phyloP scores from a whole-genome alignment of 768 basidiomycete species.

The Candolleomyces efflorescens region DNA sequence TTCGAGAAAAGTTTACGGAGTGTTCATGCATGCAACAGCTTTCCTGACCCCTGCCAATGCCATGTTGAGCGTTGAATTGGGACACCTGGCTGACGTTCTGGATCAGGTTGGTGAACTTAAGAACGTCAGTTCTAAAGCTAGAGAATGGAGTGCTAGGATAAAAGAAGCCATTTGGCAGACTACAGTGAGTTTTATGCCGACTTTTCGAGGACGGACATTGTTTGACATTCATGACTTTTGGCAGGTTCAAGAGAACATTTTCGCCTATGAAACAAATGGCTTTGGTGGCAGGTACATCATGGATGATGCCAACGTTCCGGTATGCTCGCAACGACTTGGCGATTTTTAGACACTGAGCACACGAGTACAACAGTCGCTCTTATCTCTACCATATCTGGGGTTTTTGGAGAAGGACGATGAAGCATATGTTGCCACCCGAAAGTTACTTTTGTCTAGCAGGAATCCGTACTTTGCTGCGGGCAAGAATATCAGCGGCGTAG shows the following conservation, averaged over 20 bases:
- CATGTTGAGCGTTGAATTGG: slow-evolving; percentile 74
- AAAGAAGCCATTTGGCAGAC: slow-evolving; percentile 57
- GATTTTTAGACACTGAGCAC: background rate
- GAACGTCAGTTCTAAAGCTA: slow-evolving; percentile 52
- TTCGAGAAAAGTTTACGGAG: background rate
- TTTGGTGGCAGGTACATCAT: slow-evolving; percentile 71
- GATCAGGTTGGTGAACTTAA: slow-evolving; percentile 42
- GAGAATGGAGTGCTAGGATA: slow-evolving; percentile 54
- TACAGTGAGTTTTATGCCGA: slow-evolving; percentile 37
- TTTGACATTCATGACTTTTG: background rate
- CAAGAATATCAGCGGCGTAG: slow-evolving; percentile 59
- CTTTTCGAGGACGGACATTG: background rate
- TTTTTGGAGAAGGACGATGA: slow-evolving; percentile 60
- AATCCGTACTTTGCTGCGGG: slow-evolving; percentile 74
- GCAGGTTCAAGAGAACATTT: slow-evolving; percentile 59
- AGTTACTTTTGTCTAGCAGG: slow-evolving; percentile 51
- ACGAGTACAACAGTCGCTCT: slow-evolving; percentile 49
- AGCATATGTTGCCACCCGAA: slow-evolving; percentile 61
- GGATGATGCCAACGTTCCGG: slow-evolving; percentile 86
- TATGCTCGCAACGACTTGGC: slow-evolving; percentile 26
- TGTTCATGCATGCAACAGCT: slow-evolving; percentile 32
- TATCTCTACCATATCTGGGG: slow-evolving; percentile 76
- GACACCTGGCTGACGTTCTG: slow-evolving; percentile 55
- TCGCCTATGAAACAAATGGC: slow-evolving; percentile 78
- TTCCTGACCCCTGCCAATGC: slow-evolving; percentile 79